Percentiles rank a stretch among this genome's conserved stretches.
Conservation (phyloP, 768 basidiomycete genomes). For the Asterophora parasitica region DNA sequence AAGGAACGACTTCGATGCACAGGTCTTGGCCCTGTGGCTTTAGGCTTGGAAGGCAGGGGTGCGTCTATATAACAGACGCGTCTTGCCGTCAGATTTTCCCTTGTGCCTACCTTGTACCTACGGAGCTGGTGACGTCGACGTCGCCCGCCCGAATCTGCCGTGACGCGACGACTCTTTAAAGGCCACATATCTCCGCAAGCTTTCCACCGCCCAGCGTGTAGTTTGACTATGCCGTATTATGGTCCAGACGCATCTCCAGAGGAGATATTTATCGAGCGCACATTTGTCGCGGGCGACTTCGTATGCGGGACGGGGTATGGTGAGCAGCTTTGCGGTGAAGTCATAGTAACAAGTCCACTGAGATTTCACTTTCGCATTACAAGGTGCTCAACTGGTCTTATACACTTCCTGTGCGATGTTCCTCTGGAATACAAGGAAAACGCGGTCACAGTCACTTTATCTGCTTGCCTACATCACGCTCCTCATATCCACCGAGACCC, state of each 20-base stretch:
- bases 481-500: conserved; percentile 32
- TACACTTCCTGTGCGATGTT: conserved; percentile 31
- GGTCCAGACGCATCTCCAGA: conserved; percentile 28
- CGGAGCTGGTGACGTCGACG: no score
- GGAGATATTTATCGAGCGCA: conserved; percentile 34
- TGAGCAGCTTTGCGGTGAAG: conserved; percentile 10
- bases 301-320: conserved; percentile 38
- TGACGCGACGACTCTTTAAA: no score
- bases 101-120: no score
- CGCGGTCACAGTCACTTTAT: conserved; percentile 23
- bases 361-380: not conserved
- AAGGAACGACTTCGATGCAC: no score
- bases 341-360: not conserved
- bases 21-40: no score
- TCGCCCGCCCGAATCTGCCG: no score
- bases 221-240: conserved; percentile 19
- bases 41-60: no score
- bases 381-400: conserved; percentile 36
- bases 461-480: conserved; percentile 35
- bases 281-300: conserved; percentile 38
- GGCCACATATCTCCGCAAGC: not conserved
- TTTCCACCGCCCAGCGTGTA: not conserved
- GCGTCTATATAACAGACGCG: no score
- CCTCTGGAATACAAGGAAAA: conserved; percentile 32
- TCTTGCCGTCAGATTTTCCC: no score